Evolutionary conservation across 179 eudicot species (phyloP), one percentile per base, ranked within the genome.

Genomic region (Carnegiea gigantea): DNA sequence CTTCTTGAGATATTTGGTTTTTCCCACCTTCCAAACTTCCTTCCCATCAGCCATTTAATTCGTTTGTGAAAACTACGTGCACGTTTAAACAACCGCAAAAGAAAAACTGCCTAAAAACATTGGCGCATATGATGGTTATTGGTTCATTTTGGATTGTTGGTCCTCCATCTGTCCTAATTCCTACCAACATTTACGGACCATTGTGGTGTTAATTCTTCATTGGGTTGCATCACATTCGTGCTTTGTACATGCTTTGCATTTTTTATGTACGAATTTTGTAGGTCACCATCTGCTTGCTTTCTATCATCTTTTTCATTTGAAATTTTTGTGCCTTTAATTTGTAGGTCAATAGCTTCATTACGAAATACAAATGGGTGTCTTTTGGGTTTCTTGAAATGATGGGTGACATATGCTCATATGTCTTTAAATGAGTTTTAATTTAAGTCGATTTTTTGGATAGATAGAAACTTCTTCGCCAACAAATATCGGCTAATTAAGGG

Each of bases 81-180:
- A 74, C 57, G 59, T 74, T 24, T 74, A 48, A 14, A 74, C 77
- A 21, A 44, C 77, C 59, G 9, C 70, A 24, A 11, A 65, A 51
- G 57, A 33, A 40, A 51, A 17, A 51, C 20, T 2, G 57, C 0
- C 57, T 51, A 13, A 51, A 51, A 51, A 51, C 57, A 9, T 51
- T 51, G 57, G 17, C 9, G 57, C 17, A 51, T 51, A 51, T 71
- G n/a, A 36, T 71, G 12, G n/a, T 71, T 24, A 74, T 74, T 44
- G 59, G 77, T 13, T 44, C 33, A 43, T 10, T 40, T 48, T 48
- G 33, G 24, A 9, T 74, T 44, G 36, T 74, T 74, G 77, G 59
- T 74, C 11, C 77, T 74, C 30, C 14, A 17, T 11, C 2, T 26
- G 53, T 74, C 77, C 54, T 15, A 74, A 51, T 51, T 51, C 77